Evolutionary conservation across 23 red algal species (phyloP).

Genomic region (Chondrus crispus): DNA sequence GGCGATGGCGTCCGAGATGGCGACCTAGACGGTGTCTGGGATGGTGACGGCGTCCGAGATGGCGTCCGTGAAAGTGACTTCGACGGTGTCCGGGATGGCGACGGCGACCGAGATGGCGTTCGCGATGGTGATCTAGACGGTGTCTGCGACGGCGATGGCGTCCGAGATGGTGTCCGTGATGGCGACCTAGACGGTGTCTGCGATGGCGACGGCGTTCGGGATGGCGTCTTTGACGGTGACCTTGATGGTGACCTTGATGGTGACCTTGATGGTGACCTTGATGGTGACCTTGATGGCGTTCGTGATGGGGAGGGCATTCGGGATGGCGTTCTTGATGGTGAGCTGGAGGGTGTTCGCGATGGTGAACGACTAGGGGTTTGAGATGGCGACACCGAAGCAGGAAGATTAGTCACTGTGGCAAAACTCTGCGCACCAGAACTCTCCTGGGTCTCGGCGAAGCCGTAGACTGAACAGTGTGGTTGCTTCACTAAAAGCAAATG

Average conservation of each 20-base stretch:
- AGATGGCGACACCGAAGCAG: not conserved
- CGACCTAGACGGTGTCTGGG: not conserved
- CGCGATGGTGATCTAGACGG: not conserved
- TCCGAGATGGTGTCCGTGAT: not conserved
- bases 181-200: not conserved
- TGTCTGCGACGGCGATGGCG: not conserved
- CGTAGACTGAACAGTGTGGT: not conserved
- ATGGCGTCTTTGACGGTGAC: not conserved
- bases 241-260: not conserved
- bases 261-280: not conserved
- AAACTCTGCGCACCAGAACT: too few relatives aligned
- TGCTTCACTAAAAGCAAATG: not conserved
- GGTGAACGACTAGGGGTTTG: not conserved
- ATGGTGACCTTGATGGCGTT: not conserved
- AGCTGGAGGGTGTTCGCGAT: not conserved
- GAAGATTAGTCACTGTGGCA: too few relatives aligned
- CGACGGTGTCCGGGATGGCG: not conserved
- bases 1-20: not conserved
- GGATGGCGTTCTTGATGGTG: not conserved
- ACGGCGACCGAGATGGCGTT: not conserved
- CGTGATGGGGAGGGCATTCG: not conserved
- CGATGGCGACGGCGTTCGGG: not conserved
- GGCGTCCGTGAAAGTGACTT: not conserved
- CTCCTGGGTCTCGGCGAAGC: not conserved
- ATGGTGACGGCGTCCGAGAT: not conserved